Evolutionary conservation across 176 grass and related monocot genomes (phyloP).

Genomic region (Phoenix dactylifera): DNA sequence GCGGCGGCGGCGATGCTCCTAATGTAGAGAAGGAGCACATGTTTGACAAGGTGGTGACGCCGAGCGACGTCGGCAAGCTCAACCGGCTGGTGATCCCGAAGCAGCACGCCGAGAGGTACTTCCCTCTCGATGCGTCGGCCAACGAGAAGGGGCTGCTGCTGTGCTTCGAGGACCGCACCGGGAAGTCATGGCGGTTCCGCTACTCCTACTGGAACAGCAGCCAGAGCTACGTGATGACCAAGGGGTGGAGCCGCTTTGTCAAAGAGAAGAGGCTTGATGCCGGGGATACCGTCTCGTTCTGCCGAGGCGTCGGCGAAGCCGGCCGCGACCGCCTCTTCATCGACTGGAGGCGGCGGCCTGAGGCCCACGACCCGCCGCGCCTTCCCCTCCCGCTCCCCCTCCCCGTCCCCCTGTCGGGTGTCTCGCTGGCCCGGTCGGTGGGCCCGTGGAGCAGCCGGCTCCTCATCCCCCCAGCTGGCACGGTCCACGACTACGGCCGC

Average conservation of each 20-base stretch:
- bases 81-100: conserved; percentile 94
- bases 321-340: conserved; percentile 55
- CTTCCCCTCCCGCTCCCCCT: conserved; percentile 19
- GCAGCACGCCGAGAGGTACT: conserved; percentile 89
- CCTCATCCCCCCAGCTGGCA: conserved; percentile 6
- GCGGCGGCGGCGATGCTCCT: neutral
- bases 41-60: conserved; percentile 96
- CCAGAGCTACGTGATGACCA: conserved; percentile 99
- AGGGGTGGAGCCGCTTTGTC: conserved; percentile 97
- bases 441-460: conserved; percentile 13
- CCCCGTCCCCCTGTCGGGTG: conserved; percentile 2
- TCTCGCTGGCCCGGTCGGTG: conserved; percentile 25
- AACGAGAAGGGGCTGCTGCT: conserved; percentile 68
- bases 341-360: conserved; percentile 60
- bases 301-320: conserved; percentile 30
- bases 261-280: conserved; percentile 88
- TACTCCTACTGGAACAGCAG: conserved; percentile 99
- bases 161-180: conserved; percentile 71
- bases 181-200: conserved; percentile 81
- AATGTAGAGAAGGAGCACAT: conserved; percentile 84
- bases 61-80: conserved; percentile 94
- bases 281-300: conserved; percentile 77
- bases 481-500: neutral
- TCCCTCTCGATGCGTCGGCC: conserved; percentile 39
- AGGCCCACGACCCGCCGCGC: conserved; percentile 13